A percentile compares a stretch with the other conserved stretches of the same genome.
Evolutionary conservation across 768 basidiomycete genomes (phyloP).

Genomic region (Podaxis carcinomalis): DNA sequence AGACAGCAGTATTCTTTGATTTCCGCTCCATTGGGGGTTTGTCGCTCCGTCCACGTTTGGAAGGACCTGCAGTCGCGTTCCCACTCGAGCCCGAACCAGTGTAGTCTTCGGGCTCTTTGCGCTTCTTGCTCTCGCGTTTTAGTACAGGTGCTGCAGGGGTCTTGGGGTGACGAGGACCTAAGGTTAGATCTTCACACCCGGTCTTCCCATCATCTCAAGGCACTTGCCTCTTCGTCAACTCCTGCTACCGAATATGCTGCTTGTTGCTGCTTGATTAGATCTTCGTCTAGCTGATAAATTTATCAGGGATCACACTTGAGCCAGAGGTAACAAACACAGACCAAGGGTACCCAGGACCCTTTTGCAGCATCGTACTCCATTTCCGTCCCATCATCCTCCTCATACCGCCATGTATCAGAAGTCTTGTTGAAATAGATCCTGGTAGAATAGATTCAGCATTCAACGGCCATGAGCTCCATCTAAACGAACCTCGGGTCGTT

Average conservation of each 20-base stretch:
- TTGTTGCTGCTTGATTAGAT: constrained; percentile 84
- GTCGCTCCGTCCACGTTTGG: constrained; percentile 67
- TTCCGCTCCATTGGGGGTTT: constrained; percentile 47
- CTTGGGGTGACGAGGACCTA: constrained; percentile 34
- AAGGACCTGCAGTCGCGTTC: constrained; percentile 38
- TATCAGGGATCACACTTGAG: background rate
- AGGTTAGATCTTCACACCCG: constrained; percentile 12
- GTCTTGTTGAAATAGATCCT: constrained; percentile 77
- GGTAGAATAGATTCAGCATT: constrained; percentile 21
- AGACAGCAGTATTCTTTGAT: constrained; percentile 92
- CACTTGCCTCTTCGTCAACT: constrained; percentile 87
- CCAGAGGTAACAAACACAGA: constrained; percentile 37
- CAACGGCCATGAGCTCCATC: constrained; percentile 12
- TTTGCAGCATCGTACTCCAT: constrained; percentile 81
- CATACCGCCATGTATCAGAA: constrained; percentile 79
- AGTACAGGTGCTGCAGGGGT: constrained; percentile 84
- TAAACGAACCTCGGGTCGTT: constrained; percentile 62
- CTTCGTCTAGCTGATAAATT: constrained; percentile 72
- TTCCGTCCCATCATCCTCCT: constrained; percentile 87
- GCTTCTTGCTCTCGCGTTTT: constrained; percentile 76
- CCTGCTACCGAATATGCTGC: constrained; percentile 91
- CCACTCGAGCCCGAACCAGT: constrained; percentile 41
- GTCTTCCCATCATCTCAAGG: constrained; percentile 10
- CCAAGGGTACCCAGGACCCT: constrained; percentile 79
- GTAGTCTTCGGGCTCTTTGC: constrained; percentile 70